Evolutionary conservation across 768 basidiomycete species (phyloP).

Genomic region (Rhodotorula graminis): DNA sequence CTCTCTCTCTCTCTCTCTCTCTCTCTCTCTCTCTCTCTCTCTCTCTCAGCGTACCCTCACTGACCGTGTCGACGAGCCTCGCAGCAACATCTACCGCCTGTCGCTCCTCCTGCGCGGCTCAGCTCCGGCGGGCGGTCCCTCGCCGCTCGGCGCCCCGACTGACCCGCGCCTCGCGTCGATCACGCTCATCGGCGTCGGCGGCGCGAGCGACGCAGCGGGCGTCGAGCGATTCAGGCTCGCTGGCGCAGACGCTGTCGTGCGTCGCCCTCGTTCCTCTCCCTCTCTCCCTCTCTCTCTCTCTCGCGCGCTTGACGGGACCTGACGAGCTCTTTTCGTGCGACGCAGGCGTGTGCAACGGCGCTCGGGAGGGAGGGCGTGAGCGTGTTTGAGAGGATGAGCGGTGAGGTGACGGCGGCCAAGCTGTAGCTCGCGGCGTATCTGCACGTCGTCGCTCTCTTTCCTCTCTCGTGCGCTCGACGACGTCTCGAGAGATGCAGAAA

Average conservation of each 20-base stretch:
- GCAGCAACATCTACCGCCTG: conserved; percentile 53
- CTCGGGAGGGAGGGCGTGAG: conserved; percentile 51
- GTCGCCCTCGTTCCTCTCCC: background rate
- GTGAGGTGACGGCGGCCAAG: background rate
- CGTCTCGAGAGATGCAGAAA: too few species aligned
- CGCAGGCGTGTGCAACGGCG: conserved; percentile 57
- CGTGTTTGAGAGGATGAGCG: conserved; percentile 46
- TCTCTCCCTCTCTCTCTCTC: background rate
- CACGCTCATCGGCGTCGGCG: conserved; percentile 73
- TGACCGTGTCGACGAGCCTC: too few species aligned
- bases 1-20: too few species aligned
- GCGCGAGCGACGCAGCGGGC: conserved; percentile 62
- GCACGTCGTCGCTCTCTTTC: too few species aligned
- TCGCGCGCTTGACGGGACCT: background rate
- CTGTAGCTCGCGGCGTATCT: background rate
- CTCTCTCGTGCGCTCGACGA: too few species aligned
- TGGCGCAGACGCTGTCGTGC: conserved; percentile 62
- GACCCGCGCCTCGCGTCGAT: conserved; percentile 54
- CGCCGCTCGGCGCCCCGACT: too few species aligned
- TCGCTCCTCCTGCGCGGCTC: conserved; percentile 53
- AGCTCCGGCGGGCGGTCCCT: background rate
- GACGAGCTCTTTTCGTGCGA: background rate
- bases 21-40: too few species aligned
- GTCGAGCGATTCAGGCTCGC: conserved; percentile 65
- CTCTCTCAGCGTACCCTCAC: too few species aligned